Evolutionary conservation across 2,329 filamentous ascomycete species (phyloP), one percentile per base, ranked within the genome.

Genomic region (Stagonosporopsis rhizophila): DNA sequence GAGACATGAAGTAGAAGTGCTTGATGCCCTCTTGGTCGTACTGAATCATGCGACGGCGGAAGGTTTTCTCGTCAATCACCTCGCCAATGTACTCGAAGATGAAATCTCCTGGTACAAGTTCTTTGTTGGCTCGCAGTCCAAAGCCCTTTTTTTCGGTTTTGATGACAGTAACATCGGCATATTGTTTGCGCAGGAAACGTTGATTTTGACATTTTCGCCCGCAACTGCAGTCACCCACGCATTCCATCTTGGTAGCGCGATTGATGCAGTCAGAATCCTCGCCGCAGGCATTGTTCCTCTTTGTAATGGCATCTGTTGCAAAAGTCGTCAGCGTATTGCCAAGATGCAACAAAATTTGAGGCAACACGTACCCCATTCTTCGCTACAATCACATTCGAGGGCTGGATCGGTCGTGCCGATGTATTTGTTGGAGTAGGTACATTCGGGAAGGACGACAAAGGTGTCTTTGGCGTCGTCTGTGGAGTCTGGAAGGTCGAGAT

Each of bases 1-100:
- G 87, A 25, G 95, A 98, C 95, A 99, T 99, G 81, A 99, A 99
- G 79, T 99, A 99, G 77, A 99, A 99, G 78, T 99, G 95, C 77
- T 96, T 96, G 83, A 99, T 97, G 59, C 93, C 93, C 75, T 98
- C 92, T 44, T 95, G 85, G 72, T 97, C 92, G 77, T 99, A 99
- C 70, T 96, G 90, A 35, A 92, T 81, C 88, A 96, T 97, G 59
- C 95, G 91, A 56, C 88, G 87, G 52, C 92, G 90, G 73, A 98
- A 98, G 11, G 89, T 89, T 27, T 86, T 84, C 78, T 99, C 94
- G 68, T 96, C 94, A 74, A 99, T 97, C 67, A 98, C 95, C 78
- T 99, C 95, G 67, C 95, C 95, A 67, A 99, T 94, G 76, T 99
- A 99, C 79, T 99, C 95, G 74, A 92, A 98, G 67, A 99, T 92